A percentile compares a stretch with the other conserved stretches of the same genome.
Evolutionary conservation across 495 filamentous ascomycete species (phyloP).

Genomic region (Xylaria longipes): DNA sequence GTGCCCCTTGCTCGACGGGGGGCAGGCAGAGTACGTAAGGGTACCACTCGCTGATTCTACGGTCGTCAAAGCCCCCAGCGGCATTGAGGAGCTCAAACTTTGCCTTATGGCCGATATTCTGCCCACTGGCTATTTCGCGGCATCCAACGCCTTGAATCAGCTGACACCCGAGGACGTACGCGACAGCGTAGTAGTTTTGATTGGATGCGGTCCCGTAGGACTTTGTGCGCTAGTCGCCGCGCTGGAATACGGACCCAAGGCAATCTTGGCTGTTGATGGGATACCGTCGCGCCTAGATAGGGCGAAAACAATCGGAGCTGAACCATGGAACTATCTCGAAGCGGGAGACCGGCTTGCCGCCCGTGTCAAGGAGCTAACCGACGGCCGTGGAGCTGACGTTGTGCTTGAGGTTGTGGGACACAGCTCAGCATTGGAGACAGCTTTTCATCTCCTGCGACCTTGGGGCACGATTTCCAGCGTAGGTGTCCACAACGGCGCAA

Average conservation of each 20-base stretch:
- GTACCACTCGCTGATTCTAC: slow-evolving; percentile 72
- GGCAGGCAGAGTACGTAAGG: slow-evolving; percentile 72
- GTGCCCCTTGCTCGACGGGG: slow-evolving; percentile 62
- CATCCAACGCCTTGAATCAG: slow-evolving; percentile 48
- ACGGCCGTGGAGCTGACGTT: slow-evolving; percentile 55
- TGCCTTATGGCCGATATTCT: slow-evolving; percentile 71
- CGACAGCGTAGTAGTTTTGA: slow-evolving; percentile 46
- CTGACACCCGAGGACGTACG: slow-evolving; percentile 49
- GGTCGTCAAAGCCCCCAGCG: slow-evolving; percentile 65
- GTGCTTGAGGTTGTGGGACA: slow-evolving; percentile 64
- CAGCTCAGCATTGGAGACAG: slow-evolving; percentile 52
- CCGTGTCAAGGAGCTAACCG: slow-evolving; percentile 46
- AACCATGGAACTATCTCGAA: slow-evolving; percentile 43
- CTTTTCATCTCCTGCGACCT: slow-evolving; percentile 55
- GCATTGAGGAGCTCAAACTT: slow-evolving; percentile 72
- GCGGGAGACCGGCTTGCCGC: slow-evolving; percentile 39
- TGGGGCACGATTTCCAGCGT: slow-evolving; percentile 61
- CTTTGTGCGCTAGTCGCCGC: slow-evolving; percentile 55
- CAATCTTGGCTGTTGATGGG: slow-evolving; percentile 54
- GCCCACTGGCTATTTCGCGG: slow-evolving; percentile 65
- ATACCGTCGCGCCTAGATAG: slow-evolving; percentile 50
- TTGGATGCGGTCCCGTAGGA: slow-evolving; percentile 61
- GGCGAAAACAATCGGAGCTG: slow-evolving; percentile 53
- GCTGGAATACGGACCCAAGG: slow-evolving; percentile 51
- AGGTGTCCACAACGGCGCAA: slow-evolving; percentile 49